Evolutionary conservation across 2,329 filamentous ascomycete species (phyloP), one percentile per base, ranked within the genome.

Genomic region (Fusarium falciforme): DNA sequence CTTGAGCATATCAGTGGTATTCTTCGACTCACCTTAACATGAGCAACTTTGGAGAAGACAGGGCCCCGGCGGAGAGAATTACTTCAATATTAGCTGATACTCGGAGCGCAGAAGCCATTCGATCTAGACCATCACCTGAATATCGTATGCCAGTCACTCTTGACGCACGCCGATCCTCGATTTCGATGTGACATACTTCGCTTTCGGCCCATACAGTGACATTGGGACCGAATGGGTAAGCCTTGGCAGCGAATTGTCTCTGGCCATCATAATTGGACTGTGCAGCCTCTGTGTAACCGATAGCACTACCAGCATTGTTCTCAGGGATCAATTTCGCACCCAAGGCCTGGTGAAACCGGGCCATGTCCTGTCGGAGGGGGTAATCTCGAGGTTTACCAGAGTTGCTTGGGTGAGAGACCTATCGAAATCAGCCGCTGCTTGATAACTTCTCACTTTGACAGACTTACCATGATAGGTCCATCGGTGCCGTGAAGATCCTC

Each of bases 221-320:
- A 33, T 25, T 57, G 5, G 31, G 7, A 2, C 52, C 31, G 4
- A 57, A 57, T 10, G 2, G 12, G n/a, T 57, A 57, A 22, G 20
- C 52, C 52, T 36, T 57, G 52, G 52, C 52, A 11, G 52, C 52
- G 20, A 57, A 57, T 22, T 57, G 52, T 33, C 52, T 16, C 29
- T 57, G n/a, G 20, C 52, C 29, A 22, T 57, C 20, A 35, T 36
- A 36, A 20, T 35, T 57, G 1, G 31, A 57, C 29, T 57, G 52
- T 3, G 52, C 52, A 22, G 17, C 52, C 31, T 36, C 52, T 17
- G 52, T 25, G 31, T 57, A 57, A 6, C 52, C 52, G 3, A 57
- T 57, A 1, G 22, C 9, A 20, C 4, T 57, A 2, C 31, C 52
- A 22, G n/a, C 52, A 4, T 57, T 57, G n/a, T 17, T 25, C 29